Evolutionary conservation across 495 filamentous ascomycete genomes (phyloP), one percentile per base, ranked within the genome.

Genomic region (Venustampulla echinocandica): DNA sequence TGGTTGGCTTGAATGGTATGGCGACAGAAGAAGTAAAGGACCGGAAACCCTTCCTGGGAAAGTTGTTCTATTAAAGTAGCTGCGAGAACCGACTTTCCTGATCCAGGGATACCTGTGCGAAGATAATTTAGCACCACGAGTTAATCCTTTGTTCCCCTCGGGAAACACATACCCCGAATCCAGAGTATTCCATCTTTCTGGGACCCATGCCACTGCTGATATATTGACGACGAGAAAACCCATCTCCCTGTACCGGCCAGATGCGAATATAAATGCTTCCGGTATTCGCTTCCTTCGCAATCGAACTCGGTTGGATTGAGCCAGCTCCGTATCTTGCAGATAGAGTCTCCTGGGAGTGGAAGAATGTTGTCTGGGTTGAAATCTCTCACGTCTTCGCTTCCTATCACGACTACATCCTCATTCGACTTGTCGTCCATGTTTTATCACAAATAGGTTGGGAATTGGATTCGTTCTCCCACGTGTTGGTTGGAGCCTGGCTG

Each of bases 11-110:
- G 52, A 44, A 77, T 68, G 50, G 74, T 75, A 34, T 75, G 67
- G 2, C 73, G 66, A 52, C 75, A 74, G 58, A 79, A 79, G 58
- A 79, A 76, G 50, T 56, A 75, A 0, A 76, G 55, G 1, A 74
- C 66, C 0, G 68, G 69, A 5, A 25, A 50, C 25, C 42, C 61
- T 44, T 55, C 58, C 14, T 32, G 34, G 21, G 45, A 21, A 1
- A 74, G 59, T 3, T 53, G 36, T 11, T 56, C 18, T 25, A 64
- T 57, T 10, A 73, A 41, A 2, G 34, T 50, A 2, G 71, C 70
- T 27, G 70, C 70, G 13, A 73, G 36, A 15, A 78, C 71, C 10
- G 60, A 66, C 56, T 79, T 79, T 0, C 71, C 73, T 40, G 66
- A 64, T 3, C 75, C 75, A 5, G 73, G 63, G 24, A 74, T 66